Conservation (phyloP, 805 yeast species). For the Teunomyces cretensis region DNA sequence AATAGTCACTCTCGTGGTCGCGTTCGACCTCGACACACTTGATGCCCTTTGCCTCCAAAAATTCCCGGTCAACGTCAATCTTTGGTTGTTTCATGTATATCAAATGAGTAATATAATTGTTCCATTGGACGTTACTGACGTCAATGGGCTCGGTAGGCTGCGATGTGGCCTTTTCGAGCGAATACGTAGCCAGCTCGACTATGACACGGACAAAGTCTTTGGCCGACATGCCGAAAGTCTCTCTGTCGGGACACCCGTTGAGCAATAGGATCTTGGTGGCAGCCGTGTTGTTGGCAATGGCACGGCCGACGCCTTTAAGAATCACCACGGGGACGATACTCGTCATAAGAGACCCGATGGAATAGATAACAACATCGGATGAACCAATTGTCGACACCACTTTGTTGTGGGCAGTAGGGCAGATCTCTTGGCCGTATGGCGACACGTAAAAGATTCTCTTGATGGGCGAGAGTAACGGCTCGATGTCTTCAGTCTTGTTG, state of each 20-base stretch:
- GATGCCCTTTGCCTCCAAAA: conserved; percentile 43
- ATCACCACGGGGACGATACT: conserved; percentile 79
- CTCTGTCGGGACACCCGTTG: conserved; percentile 78
- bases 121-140: conserved; percentile 29
- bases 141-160: conserved; percentile 10
- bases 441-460: conserved; percentile 74
- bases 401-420: conserved; percentile 68
- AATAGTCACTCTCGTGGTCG: conserved; percentile 24
- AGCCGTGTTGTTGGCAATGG: conserved; percentile 37
- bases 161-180: conserved; percentile 30
- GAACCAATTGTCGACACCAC: conserved; percentile 51
- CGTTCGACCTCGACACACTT: conserved; percentile 43
- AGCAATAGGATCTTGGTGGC: conserved; percentile 60
- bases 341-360: conserved; percentile 89
- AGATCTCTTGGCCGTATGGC: conserved; percentile 83
- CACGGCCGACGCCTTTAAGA: conserved; percentile 68
- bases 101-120: conserved; percentile 60
- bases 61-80: conserved; percentile 47
- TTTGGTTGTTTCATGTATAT: conserved; percentile 52
- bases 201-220: conserved; percentile 57
- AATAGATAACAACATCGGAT: conserved; percentile 62
- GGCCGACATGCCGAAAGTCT: conserved; percentile 69
- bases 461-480: conserved; percentile 73
- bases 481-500: conserved; percentile 51
- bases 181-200: conserved; percentile 55